Percentiles rank a stretch among this genome's conserved stretches.
phyloP scores from a whole-genome alignment of 441 rosid species.

The Erodium trifolium region DNA sequence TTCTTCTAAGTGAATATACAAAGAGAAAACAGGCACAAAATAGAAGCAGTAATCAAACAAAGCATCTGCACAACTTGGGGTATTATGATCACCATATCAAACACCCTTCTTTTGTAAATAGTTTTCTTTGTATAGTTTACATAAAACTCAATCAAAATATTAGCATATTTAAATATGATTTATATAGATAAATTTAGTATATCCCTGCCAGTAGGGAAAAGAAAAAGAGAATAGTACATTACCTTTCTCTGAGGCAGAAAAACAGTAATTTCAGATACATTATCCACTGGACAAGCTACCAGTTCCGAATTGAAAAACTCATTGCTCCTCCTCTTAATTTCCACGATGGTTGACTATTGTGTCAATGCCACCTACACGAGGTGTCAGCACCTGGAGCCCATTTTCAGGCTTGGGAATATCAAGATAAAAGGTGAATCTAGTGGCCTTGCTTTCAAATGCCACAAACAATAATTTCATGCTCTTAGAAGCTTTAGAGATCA shows the following conservation, averaged over 20 bases:
- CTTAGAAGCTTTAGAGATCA: conserved; percentile 59
- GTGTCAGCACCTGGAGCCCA: conserved; percentile 65
- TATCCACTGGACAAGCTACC: conserved; percentile 54
- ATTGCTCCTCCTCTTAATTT: conserved; percentile 56
- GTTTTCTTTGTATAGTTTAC: not conserved
- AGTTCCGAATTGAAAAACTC: conserved; percentile 79
- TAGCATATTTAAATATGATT: not conserved
- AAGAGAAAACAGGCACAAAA: not conserved
- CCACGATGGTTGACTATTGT: conserved; percentile 68
- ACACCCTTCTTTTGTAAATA: not conserved
- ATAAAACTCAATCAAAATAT: conserved; percentile 7
- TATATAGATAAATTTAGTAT: conserved; percentile 1
- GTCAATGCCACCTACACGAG: conserved; percentile 65
- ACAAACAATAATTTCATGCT: conserved; percentile 62
- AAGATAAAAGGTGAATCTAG: conserved; percentile 54
- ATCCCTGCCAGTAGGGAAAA: conserved; percentile 2
- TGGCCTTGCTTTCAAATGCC: conserved; percentile 66
- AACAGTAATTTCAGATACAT: conserved; percentile 45
- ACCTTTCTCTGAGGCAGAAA: conserved; percentile 87
- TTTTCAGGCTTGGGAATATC: conserved; percentile 58
- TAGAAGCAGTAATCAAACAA: not conserved
- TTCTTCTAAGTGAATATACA: conserved; percentile 8
- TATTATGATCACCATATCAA: not conserved
- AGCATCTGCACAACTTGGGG: not conserved
- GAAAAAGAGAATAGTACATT: conserved; percentile 13